Evolutionary conservation across 225 moss, liverwort and hornwort genomes (phyloP).

Genomic region (Thuidium tamariscinum): DNA sequence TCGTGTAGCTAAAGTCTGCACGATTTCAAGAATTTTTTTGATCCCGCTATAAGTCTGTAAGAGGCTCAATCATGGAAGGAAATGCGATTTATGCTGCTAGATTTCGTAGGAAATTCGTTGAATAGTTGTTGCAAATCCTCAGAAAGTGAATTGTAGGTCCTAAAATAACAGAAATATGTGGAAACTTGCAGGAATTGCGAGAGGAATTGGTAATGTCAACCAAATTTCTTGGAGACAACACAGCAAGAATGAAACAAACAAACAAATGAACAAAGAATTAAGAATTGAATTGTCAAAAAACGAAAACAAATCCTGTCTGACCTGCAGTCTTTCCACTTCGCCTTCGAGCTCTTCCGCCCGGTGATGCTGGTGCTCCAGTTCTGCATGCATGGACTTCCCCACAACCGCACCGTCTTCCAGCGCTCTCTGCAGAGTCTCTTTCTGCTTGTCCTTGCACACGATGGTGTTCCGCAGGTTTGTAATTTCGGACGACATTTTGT

Average conservation of each 20-base stretch:
- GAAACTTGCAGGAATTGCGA: too few species aligned
- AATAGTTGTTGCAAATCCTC: background rate
- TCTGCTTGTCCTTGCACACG: slow-evolving; percentile 62
- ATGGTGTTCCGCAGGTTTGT: slow-evolving; percentile 53
- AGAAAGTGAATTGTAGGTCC: background rate
- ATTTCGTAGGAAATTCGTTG: background rate
- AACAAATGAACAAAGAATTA: too few species aligned
- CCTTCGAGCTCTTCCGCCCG: slow-evolving; percentile 61
- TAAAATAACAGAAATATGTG: too few species aligned
- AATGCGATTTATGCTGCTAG: background rate
- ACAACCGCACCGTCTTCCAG: slow-evolving; percentile 55
- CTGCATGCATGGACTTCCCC: slow-evolving; percentile 71
- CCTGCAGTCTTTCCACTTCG: slow-evolving; percentile 62
- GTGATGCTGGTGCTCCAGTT: slow-evolving; percentile 58
- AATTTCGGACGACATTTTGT: slow-evolving; percentile 76
- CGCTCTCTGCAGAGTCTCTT: slow-evolving; percentile 61
- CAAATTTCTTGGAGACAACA: background rate
- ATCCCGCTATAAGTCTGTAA: background rate
- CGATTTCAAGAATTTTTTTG: background rate
- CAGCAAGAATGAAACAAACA: background rate
- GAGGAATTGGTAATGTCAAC: too few species aligned
- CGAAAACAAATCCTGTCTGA: background rate
- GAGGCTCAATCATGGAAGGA: too few species aligned
- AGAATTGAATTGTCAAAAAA: background rate
- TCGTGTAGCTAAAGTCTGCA: background rate